phyloP scores from a whole-genome alignment of 371 early-diverging fungal species.

The Zychaea mexicana region DNA sequence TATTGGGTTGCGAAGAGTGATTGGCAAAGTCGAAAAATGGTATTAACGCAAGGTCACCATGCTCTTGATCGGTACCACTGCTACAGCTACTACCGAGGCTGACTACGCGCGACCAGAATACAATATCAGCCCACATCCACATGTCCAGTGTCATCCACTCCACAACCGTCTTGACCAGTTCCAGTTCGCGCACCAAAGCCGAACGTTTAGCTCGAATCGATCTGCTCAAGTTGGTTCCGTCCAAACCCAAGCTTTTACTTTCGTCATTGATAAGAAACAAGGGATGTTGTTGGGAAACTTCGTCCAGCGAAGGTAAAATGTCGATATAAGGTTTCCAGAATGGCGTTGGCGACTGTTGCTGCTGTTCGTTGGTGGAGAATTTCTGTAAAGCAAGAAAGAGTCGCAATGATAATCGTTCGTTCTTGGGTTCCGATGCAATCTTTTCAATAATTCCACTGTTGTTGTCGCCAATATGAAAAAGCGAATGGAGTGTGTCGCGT shows the following conservation, averaged over 20 bases:
- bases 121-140: conserved; percentile 55
- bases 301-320: conserved; percentile 34
- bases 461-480: background rate
- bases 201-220: conserved; percentile 39
- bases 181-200: conserved; percentile 25
- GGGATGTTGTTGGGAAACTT: conserved; percentile 20
- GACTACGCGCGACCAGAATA: conserved; percentile 57
- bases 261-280: conserved; percentile 13
- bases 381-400: conserved; percentile 48
- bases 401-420: conserved; percentile 30
- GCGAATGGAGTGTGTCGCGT: background rate
- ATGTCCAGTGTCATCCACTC: conserved; percentile 32
- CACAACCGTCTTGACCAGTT: background rate
- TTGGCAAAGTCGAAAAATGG: conserved; percentile 68
- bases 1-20: conserved; percentile 44
- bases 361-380: background rate
- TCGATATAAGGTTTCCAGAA: conserved; percentile 51
- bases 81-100: background rate
- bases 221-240: conserved; percentile 43
- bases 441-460: background rate
- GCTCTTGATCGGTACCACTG: conserved; percentile 19
- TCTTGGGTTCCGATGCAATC: background rate
- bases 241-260: conserved; percentile 2
- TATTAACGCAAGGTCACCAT: conserved; percentile 23
- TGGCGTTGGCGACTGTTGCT: conserved; percentile 18